phyloP scores from a whole-genome alignment of 2,329 filamentous ascomycete species.

The Waltergamsia citrina region DNA sequence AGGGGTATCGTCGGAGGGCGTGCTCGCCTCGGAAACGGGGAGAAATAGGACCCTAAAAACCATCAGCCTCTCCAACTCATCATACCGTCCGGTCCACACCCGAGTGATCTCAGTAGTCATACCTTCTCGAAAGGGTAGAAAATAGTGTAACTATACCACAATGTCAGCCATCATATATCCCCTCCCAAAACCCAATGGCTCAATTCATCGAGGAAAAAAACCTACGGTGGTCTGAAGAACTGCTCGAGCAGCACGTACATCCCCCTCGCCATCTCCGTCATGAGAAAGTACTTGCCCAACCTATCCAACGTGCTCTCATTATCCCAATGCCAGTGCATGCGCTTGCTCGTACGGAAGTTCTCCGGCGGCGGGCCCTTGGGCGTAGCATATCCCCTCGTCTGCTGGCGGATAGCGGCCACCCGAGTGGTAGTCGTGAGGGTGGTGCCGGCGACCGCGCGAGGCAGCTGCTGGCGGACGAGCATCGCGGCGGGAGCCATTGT shows the following conservation, averaged over 20 bases:
- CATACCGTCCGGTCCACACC: no score
- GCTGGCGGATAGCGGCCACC: constrained; percentile 6
- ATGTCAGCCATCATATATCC: constrained; percentile 1
- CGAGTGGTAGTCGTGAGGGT: constrained; percentile 1
- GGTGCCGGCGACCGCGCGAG: constrained; percentile 2
- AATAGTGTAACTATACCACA: constrained; percentile 74
- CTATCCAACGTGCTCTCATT: constrained; percentile 71
- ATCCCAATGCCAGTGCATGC: constrained; percentile 71
- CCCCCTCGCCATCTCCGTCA: constrained; percentile 91
- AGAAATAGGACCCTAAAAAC: constrained; percentile 77
- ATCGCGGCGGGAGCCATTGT: constrained; percentile 4
- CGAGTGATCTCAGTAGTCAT: no score
- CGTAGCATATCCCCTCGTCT: constrained; percentile 46
- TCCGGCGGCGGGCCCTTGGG: constrained; percentile 70
- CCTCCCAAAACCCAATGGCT: background rate
- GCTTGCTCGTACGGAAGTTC: constrained; percentile 69
- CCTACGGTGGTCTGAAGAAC: constrained; percentile 95
- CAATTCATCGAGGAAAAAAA: constrained; percentile 18
- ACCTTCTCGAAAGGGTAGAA: constrained; percentile 98
- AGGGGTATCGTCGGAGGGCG: constrained; percentile 90
- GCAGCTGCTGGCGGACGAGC: constrained; percentile 5
- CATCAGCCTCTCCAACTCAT: background rate
- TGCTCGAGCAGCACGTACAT: constrained; percentile 98
- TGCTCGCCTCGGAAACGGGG: constrained; percentile 98
- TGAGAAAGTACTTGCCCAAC: constrained; percentile 86